Base-by-base conservation (phyloP, 73 alveolate genomes). In the Paramecium tetraurelia region DNA sequence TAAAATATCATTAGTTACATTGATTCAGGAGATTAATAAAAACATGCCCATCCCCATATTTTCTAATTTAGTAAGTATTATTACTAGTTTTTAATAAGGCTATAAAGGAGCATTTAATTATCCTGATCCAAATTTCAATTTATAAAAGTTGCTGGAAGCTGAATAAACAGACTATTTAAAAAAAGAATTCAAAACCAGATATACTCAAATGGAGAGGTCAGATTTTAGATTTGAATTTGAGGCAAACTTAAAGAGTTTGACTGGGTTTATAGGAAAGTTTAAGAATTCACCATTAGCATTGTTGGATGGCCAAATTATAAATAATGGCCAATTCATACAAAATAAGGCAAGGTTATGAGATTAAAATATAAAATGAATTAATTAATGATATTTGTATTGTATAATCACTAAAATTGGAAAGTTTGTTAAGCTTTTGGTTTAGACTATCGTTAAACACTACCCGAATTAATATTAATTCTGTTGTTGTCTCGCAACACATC, bases 361-460 rank as follows among this genome's bases (percentile, higher is more conserved):
- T 53, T 53, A 18, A 0, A 48, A 48, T 48, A 22, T 53, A 2
- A 50, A 50, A 50, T 11, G n/a, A 53, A 53, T 53, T 53, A 53
- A 53, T 53, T 53, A 53, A 53, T n/a, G 20, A 53, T 14, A 63
- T 53, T 53, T 18, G 33, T 18, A 18, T 53, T 46, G 10, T 14
- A 63, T 3, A 63, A 12, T 72, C 86, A 72, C 31, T 72, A 72
- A 38, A 72, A 72, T 72, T 72, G 46, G 36, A 72, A 72, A 21
- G 86, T 72, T 24, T 72, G 21, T 40, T 72, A n/a, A 35, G 36
- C 48, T 33, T 63, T 63, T 63, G 84, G 57, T 38, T 72, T 72
- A 35, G 59, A 33, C n/a, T 72, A 72, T 72, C 86, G 35, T 72
- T 33, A 72, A 29, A 40, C 86, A 72, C 86, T 72, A 80, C 57